Percentiles rank a stretch among this genome's conserved stretches.
These are phyloP conservation scores for Diaporthe citri DNA, from an alignment of 2,329 filamentous ascomycete genomes.

Conservation along the genomic window DNA sequence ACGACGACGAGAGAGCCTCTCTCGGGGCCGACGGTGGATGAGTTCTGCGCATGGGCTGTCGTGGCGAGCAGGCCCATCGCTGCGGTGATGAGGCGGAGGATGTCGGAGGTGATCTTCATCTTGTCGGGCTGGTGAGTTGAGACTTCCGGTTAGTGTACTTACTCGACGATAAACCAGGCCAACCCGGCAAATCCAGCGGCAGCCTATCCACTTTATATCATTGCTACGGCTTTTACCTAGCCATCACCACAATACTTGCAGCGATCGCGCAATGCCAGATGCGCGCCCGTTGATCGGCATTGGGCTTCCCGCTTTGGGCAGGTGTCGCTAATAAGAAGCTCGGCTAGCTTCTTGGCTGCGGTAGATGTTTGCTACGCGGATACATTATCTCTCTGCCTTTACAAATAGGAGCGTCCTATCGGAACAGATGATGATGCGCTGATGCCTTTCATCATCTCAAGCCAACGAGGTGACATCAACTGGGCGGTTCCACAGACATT, in stretches of 20 bases:
- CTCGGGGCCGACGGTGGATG: constrained; percentile 45
- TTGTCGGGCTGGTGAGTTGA: not conserved
- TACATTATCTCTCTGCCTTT: not conserved
- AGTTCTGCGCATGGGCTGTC: constrained; percentile 3
- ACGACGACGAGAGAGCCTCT: constrained; percentile 49
- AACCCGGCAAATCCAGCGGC: not conserved
- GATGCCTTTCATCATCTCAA: not conserved
- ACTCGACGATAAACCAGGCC: not conserved
- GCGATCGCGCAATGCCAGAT: constrained; percentile 21
- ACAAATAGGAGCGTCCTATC: not conserved
- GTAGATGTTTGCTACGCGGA: not conserved
- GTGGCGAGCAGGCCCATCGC: constrained; percentile 19
- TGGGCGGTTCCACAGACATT: not conserved
- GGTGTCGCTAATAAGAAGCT: constrained; percentile 1
- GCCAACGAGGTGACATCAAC: not conserved
- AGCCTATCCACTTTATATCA: not conserved
- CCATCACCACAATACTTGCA: constrained; percentile 16
- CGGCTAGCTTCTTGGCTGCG: constrained; percentile 27
- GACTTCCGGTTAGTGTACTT: not conserved
- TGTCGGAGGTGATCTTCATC: constrained; percentile 3
- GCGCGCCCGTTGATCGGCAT: not conserved
- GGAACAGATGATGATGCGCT: not conserved
- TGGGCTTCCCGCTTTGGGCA: constrained; percentile 4
- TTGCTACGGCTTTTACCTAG: not conserved
- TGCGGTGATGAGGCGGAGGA: constrained; percentile 7